These are phyloP conservation scores for Strigomonas oncopelti DNA, from an alignment of 208 protist species.

Conservation along the genomic window DNA sequence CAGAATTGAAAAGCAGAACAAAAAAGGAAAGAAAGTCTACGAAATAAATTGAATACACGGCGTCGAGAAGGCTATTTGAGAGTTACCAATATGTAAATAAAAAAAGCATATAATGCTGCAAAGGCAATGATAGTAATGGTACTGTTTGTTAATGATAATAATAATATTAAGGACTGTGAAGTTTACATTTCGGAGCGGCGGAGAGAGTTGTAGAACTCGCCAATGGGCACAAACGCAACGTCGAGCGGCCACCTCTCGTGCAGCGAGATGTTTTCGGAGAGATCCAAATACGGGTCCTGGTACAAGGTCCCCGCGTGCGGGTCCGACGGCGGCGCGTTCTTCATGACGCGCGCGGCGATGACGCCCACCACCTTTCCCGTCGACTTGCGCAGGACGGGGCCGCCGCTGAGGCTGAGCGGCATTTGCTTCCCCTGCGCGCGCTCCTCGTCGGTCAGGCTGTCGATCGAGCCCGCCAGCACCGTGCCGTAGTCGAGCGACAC, in stretches of 20 bases:
- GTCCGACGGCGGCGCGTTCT: constrained; percentile 53
- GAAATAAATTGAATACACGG: too few species aligned
- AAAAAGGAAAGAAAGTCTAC: too few species aligned
- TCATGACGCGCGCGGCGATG: constrained; percentile 65
- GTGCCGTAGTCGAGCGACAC: constrained; percentile 85
- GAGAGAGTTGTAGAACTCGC: constrained; percentile 69
- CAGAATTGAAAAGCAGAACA: constrained; percentile 5
- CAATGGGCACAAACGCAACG: constrained; percentile 75
- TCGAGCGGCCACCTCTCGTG: constrained; percentile 48
- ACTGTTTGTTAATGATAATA: too few species aligned
- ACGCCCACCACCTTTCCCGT: constrained; percentile 84
- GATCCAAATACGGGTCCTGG: constrained; percentile 73
- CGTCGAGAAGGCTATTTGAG: too few species aligned
- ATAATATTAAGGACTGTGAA: constrained; percentile 8
- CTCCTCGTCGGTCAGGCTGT: constrained; percentile 13
- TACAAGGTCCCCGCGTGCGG: constrained; percentile 36
- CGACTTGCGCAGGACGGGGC: constrained; percentile 75
- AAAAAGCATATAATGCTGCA: too few species aligned
- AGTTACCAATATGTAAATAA: too few species aligned
- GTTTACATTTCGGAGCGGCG: constrained; percentile 62
- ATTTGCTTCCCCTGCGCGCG: constrained; percentile 27
- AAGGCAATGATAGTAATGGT: too few species aligned
- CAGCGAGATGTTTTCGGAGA: constrained; percentile 64
- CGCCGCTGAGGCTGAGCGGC: constrained; percentile 77
- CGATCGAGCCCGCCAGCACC: constrained; percentile 58